Conservation (phyloP, 2,329 filamentous ascomycete species). For the Penicillium sp. region DNA sequence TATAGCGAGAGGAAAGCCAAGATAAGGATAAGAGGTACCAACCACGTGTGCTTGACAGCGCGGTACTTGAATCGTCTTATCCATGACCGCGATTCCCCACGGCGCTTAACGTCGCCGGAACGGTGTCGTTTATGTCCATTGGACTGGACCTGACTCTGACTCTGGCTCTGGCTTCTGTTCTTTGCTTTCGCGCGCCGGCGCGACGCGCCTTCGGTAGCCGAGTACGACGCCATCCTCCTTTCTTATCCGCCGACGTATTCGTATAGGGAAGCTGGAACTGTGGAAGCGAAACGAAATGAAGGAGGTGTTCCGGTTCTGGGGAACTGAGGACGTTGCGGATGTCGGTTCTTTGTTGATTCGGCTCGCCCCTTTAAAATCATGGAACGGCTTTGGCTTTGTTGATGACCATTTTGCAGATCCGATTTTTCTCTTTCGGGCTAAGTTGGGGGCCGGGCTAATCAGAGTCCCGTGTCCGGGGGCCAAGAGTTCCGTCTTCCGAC, state of each 20-base stretch:
- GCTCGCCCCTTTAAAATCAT: background rate
- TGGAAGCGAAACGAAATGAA: background rate
- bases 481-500: background rate
- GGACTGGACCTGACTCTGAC: background rate
- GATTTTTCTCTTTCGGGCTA: slow-evolving; percentile 7
- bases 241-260: background rate
- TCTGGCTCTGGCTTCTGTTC: background rate
- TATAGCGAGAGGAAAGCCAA: slow-evolving; percentile 65
- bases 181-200: background rate
- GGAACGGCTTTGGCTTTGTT: background rate
- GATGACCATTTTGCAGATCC: slow-evolving; percentile 6
- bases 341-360: background rate
- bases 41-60: slow-evolving; percentile 45
- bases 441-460: background rate
- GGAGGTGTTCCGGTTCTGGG: background rate
- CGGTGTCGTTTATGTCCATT: background rate
- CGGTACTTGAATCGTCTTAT: background rate
- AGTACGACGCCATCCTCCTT: background rate
- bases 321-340: background rate
- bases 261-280: background rate
- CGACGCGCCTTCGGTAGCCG: background rate
- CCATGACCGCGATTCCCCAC: background rate
- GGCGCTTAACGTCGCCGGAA: background rate
- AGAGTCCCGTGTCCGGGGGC: background rate
- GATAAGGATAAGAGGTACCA: slow-evolving; percentile 68